A percentile compares a stretch with the other conserved stretches of the same genome.
These are phyloP conservation scores for Zarea fungicola DNA, from an alignment of 2,329 filamentous ascomycete species.

Conservation along the genomic window DNA sequence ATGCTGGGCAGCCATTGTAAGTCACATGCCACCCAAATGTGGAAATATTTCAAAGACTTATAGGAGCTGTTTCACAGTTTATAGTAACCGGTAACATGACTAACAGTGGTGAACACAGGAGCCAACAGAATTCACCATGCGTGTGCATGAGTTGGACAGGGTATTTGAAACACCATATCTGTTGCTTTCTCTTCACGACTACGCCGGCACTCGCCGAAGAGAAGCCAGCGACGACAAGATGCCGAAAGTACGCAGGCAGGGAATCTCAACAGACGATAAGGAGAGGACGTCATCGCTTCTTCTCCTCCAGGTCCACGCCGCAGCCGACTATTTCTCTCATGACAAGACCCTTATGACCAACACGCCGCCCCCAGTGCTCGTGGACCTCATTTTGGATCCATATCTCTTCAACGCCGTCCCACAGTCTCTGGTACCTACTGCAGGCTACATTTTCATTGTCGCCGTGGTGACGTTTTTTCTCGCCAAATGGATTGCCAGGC, in stretches of 20 bases:
- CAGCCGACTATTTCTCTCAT: conserved; percentile 79
- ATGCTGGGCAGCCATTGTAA: conserved; percentile 89
- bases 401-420: conserved; percentile 77
- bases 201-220: conserved; percentile 48
- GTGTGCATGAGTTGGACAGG: conserved; percentile 55
- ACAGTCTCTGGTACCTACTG: conserved; percentile 67
- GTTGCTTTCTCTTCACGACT: conserved; percentile 58
- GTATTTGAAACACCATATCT: conserved; percentile 60
- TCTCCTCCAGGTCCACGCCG: conserved; percentile 68
- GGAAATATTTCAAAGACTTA: background rate
- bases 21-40: too few species aligned
- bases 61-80: too few species aligned
- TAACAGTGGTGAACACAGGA: too few species aligned
- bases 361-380: conserved; percentile 67
- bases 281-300: conserved; percentile 47
- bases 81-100: too few species aligned
- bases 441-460: conserved; percentile 60
- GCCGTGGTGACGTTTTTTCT: conserved; percentile 43
- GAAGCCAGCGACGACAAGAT: conserved; percentile 14
- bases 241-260: background rate
- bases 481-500: conserved; percentile 29
- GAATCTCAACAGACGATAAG: conserved; percentile 8
- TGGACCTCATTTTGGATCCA: conserved; percentile 82
- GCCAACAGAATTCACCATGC: conserved; percentile 74
- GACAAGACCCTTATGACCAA: conserved; percentile 68